Evolutionary conservation across 2,329 filamentous ascomycete genomes (phyloP).

Genomic region (Sclerotinia spermophila): DNA sequence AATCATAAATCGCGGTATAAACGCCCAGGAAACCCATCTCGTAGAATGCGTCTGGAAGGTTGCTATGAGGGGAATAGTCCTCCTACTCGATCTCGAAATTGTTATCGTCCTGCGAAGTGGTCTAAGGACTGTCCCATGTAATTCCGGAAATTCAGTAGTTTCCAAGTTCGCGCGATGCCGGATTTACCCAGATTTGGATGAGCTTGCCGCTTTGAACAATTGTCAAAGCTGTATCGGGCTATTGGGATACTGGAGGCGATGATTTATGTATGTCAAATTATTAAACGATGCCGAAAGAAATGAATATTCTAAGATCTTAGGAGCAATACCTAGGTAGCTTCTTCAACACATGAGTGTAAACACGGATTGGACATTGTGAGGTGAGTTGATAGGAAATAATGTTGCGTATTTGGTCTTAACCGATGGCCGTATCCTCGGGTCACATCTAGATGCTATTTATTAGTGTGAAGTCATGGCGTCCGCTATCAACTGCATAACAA

Average conservation of each 20-base stretch:
- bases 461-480: background rate
- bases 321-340: background rate
- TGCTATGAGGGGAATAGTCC: conserved; percentile 19
- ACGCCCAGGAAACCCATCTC: conserved; percentile 88
- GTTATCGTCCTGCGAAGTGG: conserved; percentile 29
- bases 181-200: conserved; percentile 14
- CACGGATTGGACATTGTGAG: background rate
- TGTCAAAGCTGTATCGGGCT: conserved; percentile 20
- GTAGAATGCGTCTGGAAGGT: conserved; percentile 17
- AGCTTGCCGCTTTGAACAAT: background rate
- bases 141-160: conserved; percentile 25
- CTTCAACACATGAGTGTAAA: background rate
- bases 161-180: conserved; percentile 22
- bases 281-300: conserved; percentile 12
- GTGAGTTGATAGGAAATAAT: conserved; percentile 7
- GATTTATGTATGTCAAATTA: background rate
- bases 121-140: conserved; percentile 30
- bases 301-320: conserved; percentile 12
- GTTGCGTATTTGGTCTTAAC: background rate
- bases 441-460: background rate
- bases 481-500: background rate
- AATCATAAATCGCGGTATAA: conserved; percentile 89
- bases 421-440: background rate
- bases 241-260: conserved; percentile 4
- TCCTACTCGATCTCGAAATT: conserved; percentile 25